Evolutionary conservation across 805 yeast genomes (phyloP).

Genomic region (Suhomyces sp.): DNA sequence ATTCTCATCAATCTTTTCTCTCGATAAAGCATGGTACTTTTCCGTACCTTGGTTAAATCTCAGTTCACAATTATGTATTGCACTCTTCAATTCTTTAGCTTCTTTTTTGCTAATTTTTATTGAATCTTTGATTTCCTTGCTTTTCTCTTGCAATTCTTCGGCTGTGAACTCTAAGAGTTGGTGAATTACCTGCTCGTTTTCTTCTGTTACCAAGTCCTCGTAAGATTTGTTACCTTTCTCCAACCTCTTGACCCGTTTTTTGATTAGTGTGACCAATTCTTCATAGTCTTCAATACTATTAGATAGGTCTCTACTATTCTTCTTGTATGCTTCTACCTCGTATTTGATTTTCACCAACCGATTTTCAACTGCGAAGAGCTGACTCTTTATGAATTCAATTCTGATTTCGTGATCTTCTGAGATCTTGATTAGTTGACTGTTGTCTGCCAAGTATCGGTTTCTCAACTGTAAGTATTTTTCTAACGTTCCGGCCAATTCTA

Average conservation of each 20-base stretch:
- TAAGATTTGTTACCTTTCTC: constrained; percentile 20
- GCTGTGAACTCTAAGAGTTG: constrained; percentile 12
- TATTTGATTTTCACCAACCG: constrained; percentile 16
- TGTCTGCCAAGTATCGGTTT: constrained; percentile 19
- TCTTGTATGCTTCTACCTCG: constrained; percentile 18
- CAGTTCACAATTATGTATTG: constrained; percentile 7
- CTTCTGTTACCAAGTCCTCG: constrained; percentile 15
- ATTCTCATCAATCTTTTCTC: constrained; percentile 8
- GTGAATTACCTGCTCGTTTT: constrained; percentile 11
- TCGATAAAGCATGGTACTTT: constrained; percentile 10
- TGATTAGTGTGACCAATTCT: constrained; percentile 11
- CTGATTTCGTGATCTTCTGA: constrained; percentile 17
- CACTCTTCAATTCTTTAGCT: constrained; percentile 8
- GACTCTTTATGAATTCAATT: constrained; percentile 15
- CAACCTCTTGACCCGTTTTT: constrained; percentile 14
- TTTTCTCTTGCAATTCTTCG: constrained; percentile 12
- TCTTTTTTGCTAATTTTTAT: constrained; percentile 8
- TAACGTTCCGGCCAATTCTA: constrained; percentile 62
- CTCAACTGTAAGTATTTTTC: constrained; percentile 56
- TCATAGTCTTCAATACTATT: constrained; percentile 15
- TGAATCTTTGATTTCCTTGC: constrained; percentile 10
- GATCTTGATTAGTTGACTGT: constrained; percentile 20
- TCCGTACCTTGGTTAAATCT: constrained; percentile 12
- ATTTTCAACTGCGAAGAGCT: constrained; percentile 18
- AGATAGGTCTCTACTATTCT: constrained; percentile 10